Evolutionary conservation across 306 rosid genomes (phyloP), one percentile per base, ranked within the genome.

Genomic region (Cicer chorassanicum): DNA sequence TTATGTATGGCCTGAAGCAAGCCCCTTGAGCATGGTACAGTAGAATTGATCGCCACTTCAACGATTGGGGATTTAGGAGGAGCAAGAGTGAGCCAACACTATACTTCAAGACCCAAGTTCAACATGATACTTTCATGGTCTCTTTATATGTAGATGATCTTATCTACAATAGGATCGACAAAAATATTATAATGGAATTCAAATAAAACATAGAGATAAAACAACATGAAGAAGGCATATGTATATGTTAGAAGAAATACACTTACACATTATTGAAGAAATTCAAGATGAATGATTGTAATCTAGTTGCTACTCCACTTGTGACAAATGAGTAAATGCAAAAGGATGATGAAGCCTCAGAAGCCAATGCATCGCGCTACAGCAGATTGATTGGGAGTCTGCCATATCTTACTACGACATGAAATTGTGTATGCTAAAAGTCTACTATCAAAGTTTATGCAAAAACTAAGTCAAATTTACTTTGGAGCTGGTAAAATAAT

Each of bases 371-470:
- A 1, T 19, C 21, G 21, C 21, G 21, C 21, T 19, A 19, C 21
- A 19, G 1, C 1, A 19, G 21, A 1, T 19, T 19, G 21, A 19
- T 19, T 19, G 0, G 21, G 21, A 19, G 21, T 19, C 1, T 19
- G 1, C 21, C 1, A 19, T 19, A 19, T 19, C 21, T 19, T 19
- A 19, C 1, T 19, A 19, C 1, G 21, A 19, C 21, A 19, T 19
- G 21, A 0, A 19, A 19, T 19, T 19, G 21, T 19, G 21, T 75
- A 60, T 13, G 55, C 24, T 10, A 24, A 40, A 53, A 76, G 48
- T 63, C 3, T 81, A 0, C 53, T 75, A 0, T 75, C 81, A 11
- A 61, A 63, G 10, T 81, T 66, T 8, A 75, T 42, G 77, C 45
- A 68, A 5, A 38, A 36, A 0, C 73, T 46, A 51, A 75, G 78